Base-by-base conservation (phyloP, 2,329 filamentous ascomycete species). In the Aspergillus proliferans region DNA sequence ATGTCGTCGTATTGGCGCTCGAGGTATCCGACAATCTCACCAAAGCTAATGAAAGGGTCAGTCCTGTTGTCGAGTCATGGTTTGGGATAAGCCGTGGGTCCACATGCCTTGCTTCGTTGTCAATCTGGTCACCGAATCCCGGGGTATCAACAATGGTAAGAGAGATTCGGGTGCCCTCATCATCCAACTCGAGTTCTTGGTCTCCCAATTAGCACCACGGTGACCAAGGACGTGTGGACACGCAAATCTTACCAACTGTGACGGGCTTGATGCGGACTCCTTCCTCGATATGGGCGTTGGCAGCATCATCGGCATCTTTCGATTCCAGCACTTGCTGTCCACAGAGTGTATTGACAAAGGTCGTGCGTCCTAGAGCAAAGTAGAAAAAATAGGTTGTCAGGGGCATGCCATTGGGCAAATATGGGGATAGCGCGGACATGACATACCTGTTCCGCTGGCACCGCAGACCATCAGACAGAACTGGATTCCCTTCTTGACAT, bases 401-500 rank as follows among this genome's bases (percentile, higher is more conserved):
- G 18, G n/a, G 18, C n/a, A 38, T 38, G 34, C 18, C 34, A 38
- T 38, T 38, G n/a, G 6, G 34, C n/a, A 38, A 5, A 8, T 5
- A 30, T 10, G 34, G 18, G 14, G 9, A 19, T 10, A 38, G n/a
- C 34, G 34, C 34, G 34, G 34, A 3, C 15, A 45, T 21, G 10
- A 56, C 81, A 67, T 84, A 95, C 90, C 93, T 75, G 93, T 97
- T 74, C 93, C 93, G 64, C 92, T 97, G 71, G 93, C 93, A 79
- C 93, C 93, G 72, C 93, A 97, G 68, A 98, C 93, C 93, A 98
- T 98, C 83, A 98, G 77, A 75, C 91, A 97, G 80, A 98, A 98
- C 81, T 98, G 93, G 70, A 98, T 97, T 71, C 93, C 93, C 84
- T 96, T 96, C 87, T 96, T 96, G 78, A 98, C 92, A 83, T 98